Evolutionary conservation across 2,329 filamentous ascomycete genomes (phyloP).

Genomic region (Colletotrichum cordylinicola): DNA sequence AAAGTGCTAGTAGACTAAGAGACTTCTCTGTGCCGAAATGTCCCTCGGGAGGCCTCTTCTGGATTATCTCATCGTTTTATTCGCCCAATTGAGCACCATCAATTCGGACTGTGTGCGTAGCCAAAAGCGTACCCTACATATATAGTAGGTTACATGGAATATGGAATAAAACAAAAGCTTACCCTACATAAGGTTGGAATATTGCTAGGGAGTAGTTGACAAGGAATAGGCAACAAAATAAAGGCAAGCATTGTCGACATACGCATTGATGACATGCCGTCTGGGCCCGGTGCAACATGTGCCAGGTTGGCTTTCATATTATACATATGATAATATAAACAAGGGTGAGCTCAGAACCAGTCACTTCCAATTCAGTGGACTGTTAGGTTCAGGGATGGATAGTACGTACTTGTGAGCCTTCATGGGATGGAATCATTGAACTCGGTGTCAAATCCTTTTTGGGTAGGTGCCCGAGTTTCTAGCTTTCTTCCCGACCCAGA

Average conservation of each 20-base stretch:
- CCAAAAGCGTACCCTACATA: too few relatives aligned
- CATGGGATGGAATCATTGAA: not conserved
- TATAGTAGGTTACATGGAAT: too few relatives aligned
- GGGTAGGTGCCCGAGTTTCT: not conserved
- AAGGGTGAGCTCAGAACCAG: not conserved
- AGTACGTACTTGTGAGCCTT: not conserved
- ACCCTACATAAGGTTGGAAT: too few relatives aligned
- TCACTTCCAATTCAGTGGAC: not conserved
- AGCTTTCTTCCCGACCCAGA: not conserved
- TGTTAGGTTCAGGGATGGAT: not conserved
- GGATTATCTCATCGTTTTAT: rapidly evolving
- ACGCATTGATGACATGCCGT: not conserved
- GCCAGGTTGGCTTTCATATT: too few relatives aligned
- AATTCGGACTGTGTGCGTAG: too few relatives aligned
- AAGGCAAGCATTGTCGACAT: too few relatives aligned
- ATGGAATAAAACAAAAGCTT: too few relatives aligned
- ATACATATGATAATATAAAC: not conserved
- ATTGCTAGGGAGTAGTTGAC: too few relatives aligned
- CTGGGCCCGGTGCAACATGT: too few relatives aligned
- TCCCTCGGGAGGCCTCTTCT: not conserved
- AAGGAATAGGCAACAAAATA: too few relatives aligned
- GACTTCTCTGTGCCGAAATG: not conserved
- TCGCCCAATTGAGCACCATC: not conserved
- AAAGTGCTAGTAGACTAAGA: not conserved
- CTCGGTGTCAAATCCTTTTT: not conserved